Evolutionary conservation across 2,329 filamentous ascomycete species (phyloP).

Genomic region (Tricladium varicosporioides): DNA sequence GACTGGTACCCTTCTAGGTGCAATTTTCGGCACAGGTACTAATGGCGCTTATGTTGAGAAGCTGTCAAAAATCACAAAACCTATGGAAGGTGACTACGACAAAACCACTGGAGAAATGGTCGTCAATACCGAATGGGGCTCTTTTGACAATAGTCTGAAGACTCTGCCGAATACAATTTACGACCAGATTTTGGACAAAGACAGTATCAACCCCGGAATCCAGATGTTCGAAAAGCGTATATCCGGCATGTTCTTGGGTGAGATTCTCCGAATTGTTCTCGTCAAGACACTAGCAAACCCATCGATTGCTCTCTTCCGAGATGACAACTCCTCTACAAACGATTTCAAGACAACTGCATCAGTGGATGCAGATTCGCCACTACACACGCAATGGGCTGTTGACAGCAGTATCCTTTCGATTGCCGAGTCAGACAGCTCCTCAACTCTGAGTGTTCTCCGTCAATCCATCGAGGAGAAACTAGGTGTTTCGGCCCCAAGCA

Average conservation of each 20-base stretch:
- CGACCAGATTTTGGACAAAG: slow-evolving; percentile 73
- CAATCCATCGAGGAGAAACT: slow-evolving; percentile 76
- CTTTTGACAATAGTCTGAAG: slow-evolving; percentile 90
- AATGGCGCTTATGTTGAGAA: slow-evolving; percentile 66
- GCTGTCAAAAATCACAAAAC: slow-evolving; percentile 79
- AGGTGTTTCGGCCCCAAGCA: slow-evolving; percentile 70
- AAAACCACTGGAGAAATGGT: slow-evolving; percentile 88
- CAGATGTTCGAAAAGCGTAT: slow-evolving; percentile 99
- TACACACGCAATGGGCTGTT: slow-evolving; percentile 82
- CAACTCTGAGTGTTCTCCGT: slow-evolving; percentile 69
- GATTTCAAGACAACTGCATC: slow-evolving; percentile 68
- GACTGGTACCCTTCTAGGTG: slow-evolving; percentile 83
- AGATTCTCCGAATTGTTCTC: slow-evolving; percentile 80
- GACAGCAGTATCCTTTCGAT: slow-evolving; percentile 89
- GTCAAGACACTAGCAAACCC: slow-evolving; percentile 69
- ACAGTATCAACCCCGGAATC: slow-evolving; percentile 85
- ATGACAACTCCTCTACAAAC: slow-evolving; percentile 70
- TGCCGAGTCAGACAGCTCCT: slow-evolving; percentile 75
- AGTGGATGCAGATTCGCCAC: slow-evolving; percentile 60
- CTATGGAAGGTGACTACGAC: slow-evolving; percentile 69
- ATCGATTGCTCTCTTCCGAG: slow-evolving; percentile 69
- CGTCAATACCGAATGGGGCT: slow-evolving; percentile 97
- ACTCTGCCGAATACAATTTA: slow-evolving; percentile 84
- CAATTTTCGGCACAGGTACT: slow-evolving; percentile 63
- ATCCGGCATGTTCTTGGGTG: slow-evolving; percentile 96